These are phyloP conservation scores for Phylloporus sp. DNA, from an alignment of 768 basidiomycete genomes.

Conservation along the genomic window DNA sequence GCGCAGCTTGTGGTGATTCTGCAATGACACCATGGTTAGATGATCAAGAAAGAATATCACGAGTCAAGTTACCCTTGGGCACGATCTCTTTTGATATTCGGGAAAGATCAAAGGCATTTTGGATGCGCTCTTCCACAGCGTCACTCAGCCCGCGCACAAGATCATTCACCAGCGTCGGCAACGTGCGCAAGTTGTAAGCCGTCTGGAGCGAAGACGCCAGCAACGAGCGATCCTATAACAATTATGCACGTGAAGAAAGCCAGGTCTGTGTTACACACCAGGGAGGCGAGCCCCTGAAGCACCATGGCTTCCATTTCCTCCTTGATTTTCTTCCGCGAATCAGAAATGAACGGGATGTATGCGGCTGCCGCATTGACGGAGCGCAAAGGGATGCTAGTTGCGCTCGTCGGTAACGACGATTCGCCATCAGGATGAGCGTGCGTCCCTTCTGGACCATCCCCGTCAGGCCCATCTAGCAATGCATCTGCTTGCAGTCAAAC, in stretches of 20 bases:
- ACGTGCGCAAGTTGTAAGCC: slow-evolving; percentile 83
- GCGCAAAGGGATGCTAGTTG: slow-evolving; percentile 52
- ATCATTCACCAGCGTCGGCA: slow-evolving; percentile 77
- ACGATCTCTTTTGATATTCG: slow-evolving; percentile 82
- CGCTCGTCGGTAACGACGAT: slow-evolving; percentile 10
- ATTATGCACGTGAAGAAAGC: background rate
- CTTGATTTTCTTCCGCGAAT: slow-evolving; percentile 64
- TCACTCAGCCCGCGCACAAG: slow-evolving; percentile 77
- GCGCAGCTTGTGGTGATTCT: slow-evolving; percentile 24
- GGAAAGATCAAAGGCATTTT: slow-evolving; percentile 77
- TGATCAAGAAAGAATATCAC: background rate
- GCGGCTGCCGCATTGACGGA: slow-evolving; percentile 66
- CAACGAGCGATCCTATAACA: slow-evolving; percentile 74
- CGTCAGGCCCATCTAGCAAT: slow-evolving; percentile 44
- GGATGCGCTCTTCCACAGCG: slow-evolving; percentile 77
- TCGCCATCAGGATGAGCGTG: slow-evolving; percentile 5
- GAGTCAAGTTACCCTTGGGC: slow-evolving; percentile 56
- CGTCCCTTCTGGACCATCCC: background rate
- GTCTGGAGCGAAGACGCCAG: slow-evolving; percentile 94
- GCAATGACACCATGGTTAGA: background rate
- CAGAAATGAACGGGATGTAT: slow-evolving; percentile 68
- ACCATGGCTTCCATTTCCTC: slow-evolving; percentile 92
- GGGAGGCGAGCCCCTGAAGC: slow-evolving; percentile 63
- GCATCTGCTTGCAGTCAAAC: slow-evolving; percentile 35
- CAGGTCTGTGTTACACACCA: slow-evolving; percentile 46